Conservation (phyloP, 2,329 filamentous ascomycete genomes). For the Claviceps sp. region DNA sequence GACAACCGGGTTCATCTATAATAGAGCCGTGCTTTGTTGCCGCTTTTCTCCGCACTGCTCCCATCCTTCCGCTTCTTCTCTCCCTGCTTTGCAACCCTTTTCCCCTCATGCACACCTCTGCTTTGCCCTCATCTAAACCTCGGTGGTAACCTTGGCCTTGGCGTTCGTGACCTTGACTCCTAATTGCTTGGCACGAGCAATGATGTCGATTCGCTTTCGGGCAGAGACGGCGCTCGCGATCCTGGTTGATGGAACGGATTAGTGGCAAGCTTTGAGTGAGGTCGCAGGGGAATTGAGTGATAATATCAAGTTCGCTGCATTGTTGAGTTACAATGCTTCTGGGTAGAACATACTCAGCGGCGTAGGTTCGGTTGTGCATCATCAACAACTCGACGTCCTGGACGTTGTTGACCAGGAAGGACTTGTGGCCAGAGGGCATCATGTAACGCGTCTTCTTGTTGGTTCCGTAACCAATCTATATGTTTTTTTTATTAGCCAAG, state of each 20-base stretch:
- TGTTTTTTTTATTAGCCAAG: constrained; percentile 2
- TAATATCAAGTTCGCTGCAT: background rate
- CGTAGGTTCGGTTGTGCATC: constrained; percentile 99
- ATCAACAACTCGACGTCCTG: constrained; percentile 93
- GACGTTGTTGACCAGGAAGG: constrained; percentile 96
- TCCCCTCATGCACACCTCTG: background rate
- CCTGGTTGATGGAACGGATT: constrained; percentile 33
- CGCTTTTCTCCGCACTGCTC: background rate
- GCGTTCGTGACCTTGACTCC: constrained; percentile 99
- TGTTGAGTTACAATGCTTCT: background rate
- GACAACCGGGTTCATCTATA: constrained; percentile 1
- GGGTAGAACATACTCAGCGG: constrained; percentile 70
- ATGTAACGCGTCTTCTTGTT: constrained; percentile 99
- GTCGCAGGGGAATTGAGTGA: too few relatives aligned
- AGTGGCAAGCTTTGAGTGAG: background rate
- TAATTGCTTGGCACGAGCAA: constrained; percentile 92
- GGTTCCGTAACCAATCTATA: constrained; percentile 91
- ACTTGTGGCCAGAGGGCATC: constrained; percentile 99
- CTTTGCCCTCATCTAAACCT: constrained; percentile 45
- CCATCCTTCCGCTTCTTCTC: background rate
- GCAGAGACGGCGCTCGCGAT: constrained; percentile 97
- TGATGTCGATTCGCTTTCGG: constrained; percentile 96
- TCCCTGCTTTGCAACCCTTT: background rate
- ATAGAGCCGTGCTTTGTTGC: background rate
- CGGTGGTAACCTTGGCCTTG: constrained; percentile 97